Conservation (phyloP, 805 yeast species). For the Saccharomycopsis vini region DNA sequence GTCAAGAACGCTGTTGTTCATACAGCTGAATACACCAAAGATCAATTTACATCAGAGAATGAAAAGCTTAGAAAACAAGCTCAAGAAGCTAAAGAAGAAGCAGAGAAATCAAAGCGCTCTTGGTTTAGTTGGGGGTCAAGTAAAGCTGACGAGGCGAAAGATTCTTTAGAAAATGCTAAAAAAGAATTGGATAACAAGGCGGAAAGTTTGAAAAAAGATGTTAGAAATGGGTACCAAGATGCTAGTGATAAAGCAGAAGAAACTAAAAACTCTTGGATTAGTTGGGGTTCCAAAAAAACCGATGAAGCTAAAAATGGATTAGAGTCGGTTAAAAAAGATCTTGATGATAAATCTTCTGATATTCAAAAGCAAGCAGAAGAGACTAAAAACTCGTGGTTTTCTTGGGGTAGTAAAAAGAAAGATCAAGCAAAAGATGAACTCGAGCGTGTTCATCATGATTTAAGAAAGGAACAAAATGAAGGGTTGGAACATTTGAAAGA, state of each 20-base stretch:
- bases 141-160: constrained; percentile 24
- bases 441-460: constrained; percentile 3
- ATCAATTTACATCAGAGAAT: constrained; percentile 12
- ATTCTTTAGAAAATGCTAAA: constrained; percentile 22
- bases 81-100: constrained; percentile 15
- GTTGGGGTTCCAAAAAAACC: constrained; percentile 23
- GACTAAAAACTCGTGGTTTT: constrained; percentile 29
- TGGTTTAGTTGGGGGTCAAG: constrained; percentile 25
- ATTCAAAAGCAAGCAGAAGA: constrained; percentile 21
- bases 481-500: constrained; percentile 5
- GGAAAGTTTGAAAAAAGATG: constrained; percentile 20
- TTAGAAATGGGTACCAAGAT: constrained; percentile 19
- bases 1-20: constrained; percentile 21
- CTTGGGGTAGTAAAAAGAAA: constrained; percentile 21
- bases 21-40: constrained; percentile 17
- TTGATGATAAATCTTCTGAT: constrained; percentile 19
- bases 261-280: constrained; percentile 25
- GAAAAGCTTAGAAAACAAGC: constrained; percentile 20
- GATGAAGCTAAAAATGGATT: constrained; percentile 24
- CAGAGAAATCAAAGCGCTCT: constrained; percentile 21
- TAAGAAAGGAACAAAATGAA: constrained; percentile 19
- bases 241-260: constrained; percentile 21
- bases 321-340: constrained; percentile 21
- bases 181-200: constrained; percentile 25
- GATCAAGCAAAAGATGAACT: constrained; percentile 12